A percentile compares a stretch with the other conserved stretches of the same genome.
phyloP scores from a whole-genome alignment of 768 basidiomycete species.

The Terana coerulea region DNA sequence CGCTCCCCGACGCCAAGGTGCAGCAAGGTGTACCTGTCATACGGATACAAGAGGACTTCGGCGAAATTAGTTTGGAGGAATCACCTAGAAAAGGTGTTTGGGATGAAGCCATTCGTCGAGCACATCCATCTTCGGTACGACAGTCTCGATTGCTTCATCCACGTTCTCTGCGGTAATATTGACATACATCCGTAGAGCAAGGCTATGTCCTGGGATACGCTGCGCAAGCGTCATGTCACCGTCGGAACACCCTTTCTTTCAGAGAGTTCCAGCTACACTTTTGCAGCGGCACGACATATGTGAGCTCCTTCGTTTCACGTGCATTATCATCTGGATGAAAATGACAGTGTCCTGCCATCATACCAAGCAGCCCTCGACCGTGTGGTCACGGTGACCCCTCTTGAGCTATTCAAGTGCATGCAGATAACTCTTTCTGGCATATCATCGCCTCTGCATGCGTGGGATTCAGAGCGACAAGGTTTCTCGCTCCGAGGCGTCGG shows the following conservation, averaged over 20 bases:
- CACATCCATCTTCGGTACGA: not conserved
- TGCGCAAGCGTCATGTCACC: conserved; percentile 18
- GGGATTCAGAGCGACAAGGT: conserved; percentile 52
- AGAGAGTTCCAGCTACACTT: conserved; percentile 53
- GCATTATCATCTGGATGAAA: not conserved
- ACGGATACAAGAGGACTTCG: no score
- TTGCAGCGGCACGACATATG: conserved; percentile 58
- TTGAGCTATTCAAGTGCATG: conserved; percentile 50
- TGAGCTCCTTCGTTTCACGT: conserved; percentile 29
- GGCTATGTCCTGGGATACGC: conserved; percentile 57
- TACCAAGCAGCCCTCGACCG: conserved; percentile 35
- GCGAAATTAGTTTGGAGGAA: no score
- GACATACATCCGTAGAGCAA: conserved; percentile 3
- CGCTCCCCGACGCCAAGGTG: not conserved
- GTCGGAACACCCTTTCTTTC: conserved; percentile 57
- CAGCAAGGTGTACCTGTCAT: no score
- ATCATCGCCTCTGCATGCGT: conserved; percentile 62
- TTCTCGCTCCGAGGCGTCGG: conserved; percentile 48
- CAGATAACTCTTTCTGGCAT: conserved; percentile 58
- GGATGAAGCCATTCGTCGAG: not conserved
- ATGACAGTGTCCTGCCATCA: conserved; percentile 45
- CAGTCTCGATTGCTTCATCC: not conserved
- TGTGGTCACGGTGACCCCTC: conserved; percentile 41
- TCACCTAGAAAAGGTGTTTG: conserved; percentile 10
- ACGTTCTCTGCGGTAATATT: not conserved